These are phyloP conservation scores for Athelia psychrophila DNA, from an alignment of 1,284 basidiomycete genomes.

Conservation along the genomic window DNA sequence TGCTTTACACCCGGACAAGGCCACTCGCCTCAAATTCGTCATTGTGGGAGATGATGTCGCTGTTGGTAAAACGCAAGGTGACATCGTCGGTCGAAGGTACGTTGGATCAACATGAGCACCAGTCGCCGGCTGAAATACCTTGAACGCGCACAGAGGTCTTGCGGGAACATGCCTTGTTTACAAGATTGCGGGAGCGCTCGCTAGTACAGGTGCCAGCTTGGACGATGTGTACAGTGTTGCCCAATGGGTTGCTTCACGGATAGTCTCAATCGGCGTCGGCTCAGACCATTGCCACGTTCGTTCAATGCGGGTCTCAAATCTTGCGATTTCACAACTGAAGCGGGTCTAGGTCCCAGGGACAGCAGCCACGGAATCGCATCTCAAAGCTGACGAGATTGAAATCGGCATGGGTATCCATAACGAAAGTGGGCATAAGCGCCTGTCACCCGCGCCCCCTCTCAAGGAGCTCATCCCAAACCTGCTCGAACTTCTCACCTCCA, in stretches of 20 bases:
- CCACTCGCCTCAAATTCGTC: slow-evolving; percentile 72
- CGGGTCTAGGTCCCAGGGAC: slow-evolving; percentile 75
- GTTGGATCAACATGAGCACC: too few species aligned
- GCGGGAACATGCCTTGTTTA: slow-evolving; percentile 91
- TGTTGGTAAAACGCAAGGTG: slow-evolving; percentile 78
- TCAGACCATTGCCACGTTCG: slow-evolving; percentile 88
- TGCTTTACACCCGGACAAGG: slow-evolving; percentile 65
- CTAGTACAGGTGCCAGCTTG: slow-evolving; percentile 69
- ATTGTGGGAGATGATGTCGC: slow-evolving; percentile 92
- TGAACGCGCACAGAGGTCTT: slow-evolving; percentile 55
- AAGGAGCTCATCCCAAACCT: slow-evolving; percentile 71
- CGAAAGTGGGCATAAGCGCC: slow-evolving; percentile 75
- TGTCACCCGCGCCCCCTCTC: slow-evolving; percentile 71
- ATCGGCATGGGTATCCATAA: slow-evolving; percentile 94
- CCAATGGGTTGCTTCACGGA: slow-evolving; percentile 60
- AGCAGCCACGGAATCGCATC: slow-evolving; percentile 53
- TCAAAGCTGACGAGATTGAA: slow-evolving; percentile 71
- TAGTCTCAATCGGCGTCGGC: slow-evolving; percentile 88
- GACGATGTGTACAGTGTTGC: slow-evolving; percentile 73
- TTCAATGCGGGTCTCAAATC: neutral
- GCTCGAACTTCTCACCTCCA: slow-evolving; percentile 71
- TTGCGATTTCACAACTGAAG: neutral
- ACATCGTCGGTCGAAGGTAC: slow-evolving; percentile 76
- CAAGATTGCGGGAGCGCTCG: slow-evolving; percentile 87
- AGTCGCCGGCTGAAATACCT: neutral